Conservation (phyloP, 805 yeast species). For the Blastobotrys chiropterorum region DNA sequence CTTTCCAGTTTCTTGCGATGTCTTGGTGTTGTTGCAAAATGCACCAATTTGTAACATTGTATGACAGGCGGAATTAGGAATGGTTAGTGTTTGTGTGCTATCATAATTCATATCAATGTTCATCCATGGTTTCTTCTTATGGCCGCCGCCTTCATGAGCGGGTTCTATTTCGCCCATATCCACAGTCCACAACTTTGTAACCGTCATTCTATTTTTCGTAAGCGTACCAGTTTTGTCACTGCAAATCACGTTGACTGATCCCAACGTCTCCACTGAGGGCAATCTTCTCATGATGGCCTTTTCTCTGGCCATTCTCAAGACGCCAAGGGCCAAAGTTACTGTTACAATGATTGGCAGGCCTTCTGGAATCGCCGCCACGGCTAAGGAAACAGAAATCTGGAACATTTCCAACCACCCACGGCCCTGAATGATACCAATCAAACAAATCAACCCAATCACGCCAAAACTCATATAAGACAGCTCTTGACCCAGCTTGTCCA, state of each 20-base stretch:
- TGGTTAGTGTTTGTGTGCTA: constrained; percentile 3
- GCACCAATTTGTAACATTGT: constrained; percentile 26
- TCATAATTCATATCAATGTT: constrained; percentile 9
- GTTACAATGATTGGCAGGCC: constrained; percentile 98
- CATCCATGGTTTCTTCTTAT: constrained; percentile 12
- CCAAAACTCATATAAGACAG: constrained; percentile 76
- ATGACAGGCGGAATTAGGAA: constrained; percentile 16
- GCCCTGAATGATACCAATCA: constrained; percentile 87
- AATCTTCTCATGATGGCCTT: constrained; percentile 90
- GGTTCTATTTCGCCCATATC: constrained; percentile 34
- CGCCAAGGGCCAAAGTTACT: constrained; percentile 94
- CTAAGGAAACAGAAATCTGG: constrained; percentile 92
- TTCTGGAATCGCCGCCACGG: constrained; percentile 99
- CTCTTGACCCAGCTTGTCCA: constrained; percentile 94
- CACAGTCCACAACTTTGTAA: constrained; percentile 72
- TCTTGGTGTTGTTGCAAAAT: constrained; percentile 32
- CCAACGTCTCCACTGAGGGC: constrained; percentile 93
- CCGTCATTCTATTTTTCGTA: constrained; percentile 89
- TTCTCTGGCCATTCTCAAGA: constrained; percentile 89
- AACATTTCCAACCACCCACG: constrained; percentile 96
- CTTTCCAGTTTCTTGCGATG: constrained; percentile 51
- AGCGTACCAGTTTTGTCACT: constrained; percentile 89
- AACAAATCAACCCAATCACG: constrained; percentile 85
- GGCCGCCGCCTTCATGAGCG: background rate
- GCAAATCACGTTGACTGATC: constrained; percentile 89